Evolutionary conservation across 345 rosid species (phyloP), one percentile per base, ranked within the genome.

Genomic region (Boechera divaricarpa): DNA sequence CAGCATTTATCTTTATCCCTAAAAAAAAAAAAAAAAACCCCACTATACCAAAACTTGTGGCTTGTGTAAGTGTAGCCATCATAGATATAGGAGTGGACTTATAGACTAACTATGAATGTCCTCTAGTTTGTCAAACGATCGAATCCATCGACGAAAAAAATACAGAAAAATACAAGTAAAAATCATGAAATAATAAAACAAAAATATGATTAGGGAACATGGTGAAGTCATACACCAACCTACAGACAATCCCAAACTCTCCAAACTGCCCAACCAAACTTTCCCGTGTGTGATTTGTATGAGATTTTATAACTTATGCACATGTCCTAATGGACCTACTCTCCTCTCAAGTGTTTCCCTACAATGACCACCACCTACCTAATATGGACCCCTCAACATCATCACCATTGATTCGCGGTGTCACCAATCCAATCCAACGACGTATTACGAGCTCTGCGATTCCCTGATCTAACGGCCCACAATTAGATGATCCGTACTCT

Each of bases 261-360:
- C 63, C 74, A 66, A 79, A 79, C 82, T 66, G 63, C 78, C 70
- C 70, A 79, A 79, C 82, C 74, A 79, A 61, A 79, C 49, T 59
- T n/a, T 38, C 67, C 72, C 67, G 59, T 65, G 81, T 77, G 63
- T 64, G 76, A 72, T 71, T 77, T 72, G 67, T 64, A 64, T 65
- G 73, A 77, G 76, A 70, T 76, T 77, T 28, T 44, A 48, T 31
- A 67, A 78, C 78, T 72, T 21, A 79, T 12, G 82, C 78, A 79
- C 82, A 79, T 79, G 82, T n/a, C 69, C 63, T 35, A 60, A 26
- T 78, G 82, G 82, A 73, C 82, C 82, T 67, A 78, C 74, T 42
- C 81, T 49, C 72, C 68, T 62, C 54, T 70, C 76, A 51, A 76
- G 67, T 70, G 71, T 42, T 77, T 77, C 76, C 81, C 71, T 64